phyloP scores from a whole-genome alignment of 1,284 basidiomycete species.

The Inonotus hispidus region DNA sequence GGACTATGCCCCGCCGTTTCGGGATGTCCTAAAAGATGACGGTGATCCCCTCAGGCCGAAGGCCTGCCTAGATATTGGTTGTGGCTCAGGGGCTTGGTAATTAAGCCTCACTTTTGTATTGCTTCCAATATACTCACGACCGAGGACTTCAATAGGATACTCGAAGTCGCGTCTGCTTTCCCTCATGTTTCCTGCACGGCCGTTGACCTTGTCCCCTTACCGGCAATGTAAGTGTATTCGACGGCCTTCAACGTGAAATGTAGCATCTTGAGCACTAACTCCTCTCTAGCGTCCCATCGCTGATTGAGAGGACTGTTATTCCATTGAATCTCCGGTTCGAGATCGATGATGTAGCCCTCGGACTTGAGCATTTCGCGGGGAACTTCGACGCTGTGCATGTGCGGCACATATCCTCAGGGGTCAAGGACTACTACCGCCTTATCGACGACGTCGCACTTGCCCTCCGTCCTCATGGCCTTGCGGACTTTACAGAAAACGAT shows the following conservation, averaged over 20 bases:
- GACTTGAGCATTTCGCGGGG: constrained; percentile 72
- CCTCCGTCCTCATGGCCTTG: constrained; percentile 62
- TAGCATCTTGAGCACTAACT: not conserved
- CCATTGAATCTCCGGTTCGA: constrained; percentile 72
- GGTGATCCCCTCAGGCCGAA: constrained; percentile 32
- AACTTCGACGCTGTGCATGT: constrained; percentile 71
- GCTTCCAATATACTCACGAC: constrained; percentile 13
- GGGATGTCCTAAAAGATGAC: constrained; percentile 17
- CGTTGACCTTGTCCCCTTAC: constrained; percentile 75
- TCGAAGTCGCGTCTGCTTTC: constrained; percentile 67
- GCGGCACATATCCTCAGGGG: constrained; percentile 63
- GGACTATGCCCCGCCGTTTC: constrained; percentile 41
- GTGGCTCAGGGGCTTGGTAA: constrained; percentile 72
- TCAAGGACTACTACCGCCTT: constrained; percentile 59
- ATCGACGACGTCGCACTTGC: constrained; percentile 63
- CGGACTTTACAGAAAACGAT: constrained; percentile 64
- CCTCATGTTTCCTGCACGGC: constrained; percentile 63
- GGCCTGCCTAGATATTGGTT: constrained; percentile 67
- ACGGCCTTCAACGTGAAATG: not conserved
- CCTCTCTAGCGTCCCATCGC: not conserved
- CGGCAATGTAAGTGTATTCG: constrained; percentile 44
- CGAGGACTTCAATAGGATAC: constrained; percentile 53
- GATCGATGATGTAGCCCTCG: constrained; percentile 77
- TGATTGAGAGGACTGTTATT: constrained; percentile 20
- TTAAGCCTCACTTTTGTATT: constrained; percentile 22